A percentile compares a stretch with the other conserved stretches of the same genome.
Evolutionary conservation across 345 rosid genomes (phyloP).

Genomic region (Eucalyptus victrix): DNA sequence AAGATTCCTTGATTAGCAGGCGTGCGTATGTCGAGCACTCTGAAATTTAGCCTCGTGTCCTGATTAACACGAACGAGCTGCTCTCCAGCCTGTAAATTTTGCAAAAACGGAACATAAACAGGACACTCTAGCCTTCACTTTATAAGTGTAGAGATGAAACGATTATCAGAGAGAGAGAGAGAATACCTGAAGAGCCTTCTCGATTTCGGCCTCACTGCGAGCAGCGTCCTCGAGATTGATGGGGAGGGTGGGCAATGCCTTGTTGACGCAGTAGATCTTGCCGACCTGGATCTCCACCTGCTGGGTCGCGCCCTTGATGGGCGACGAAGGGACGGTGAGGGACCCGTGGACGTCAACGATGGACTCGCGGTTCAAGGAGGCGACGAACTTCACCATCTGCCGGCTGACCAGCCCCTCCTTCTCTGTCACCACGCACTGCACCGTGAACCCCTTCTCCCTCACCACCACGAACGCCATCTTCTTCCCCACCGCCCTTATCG

Average conservation of each 20-base stretch:
- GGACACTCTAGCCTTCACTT: background rate
- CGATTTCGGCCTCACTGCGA: slow-evolving; percentile 69
- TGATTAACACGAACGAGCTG: slow-evolving; percentile 66
- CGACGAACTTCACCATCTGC: slow-evolving; percentile 52
- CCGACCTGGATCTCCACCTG: slow-evolving; percentile 65
- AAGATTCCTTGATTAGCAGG: slow-evolving; percentile 82
- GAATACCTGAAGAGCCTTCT: slow-evolving; percentile 42
- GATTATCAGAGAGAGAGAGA: background rate
- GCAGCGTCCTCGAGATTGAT: slow-evolving; percentile 78
- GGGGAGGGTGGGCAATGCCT: slow-evolving; percentile 45
- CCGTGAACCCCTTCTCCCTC: slow-evolving; percentile 55
- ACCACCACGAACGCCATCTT: slow-evolving; percentile 58
- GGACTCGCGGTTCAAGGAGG: slow-evolving; percentile 53
- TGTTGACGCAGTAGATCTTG: slow-evolving; percentile 49
- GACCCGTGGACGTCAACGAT: slow-evolving; percentile 45
- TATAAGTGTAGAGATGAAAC: background rate
- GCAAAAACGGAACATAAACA: background rate
- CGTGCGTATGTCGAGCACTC: slow-evolving; percentile 72
- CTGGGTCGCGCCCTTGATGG: slow-evolving; percentile 52
- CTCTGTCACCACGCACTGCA: slow-evolving; percentile 54
- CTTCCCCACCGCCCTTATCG: slow-evolving; percentile 32
- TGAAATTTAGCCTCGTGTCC: slow-evolving; percentile 66
- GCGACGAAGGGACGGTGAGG: slow-evolving; percentile 30
- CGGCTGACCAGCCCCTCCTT: slow-evolving; percentile 32
- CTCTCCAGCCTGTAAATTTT: slow-evolving; percentile 30